Evolutionary conservation across 1,284 basidiomycete species (phyloP).

Genomic region (Puccinia triticina): DNA sequence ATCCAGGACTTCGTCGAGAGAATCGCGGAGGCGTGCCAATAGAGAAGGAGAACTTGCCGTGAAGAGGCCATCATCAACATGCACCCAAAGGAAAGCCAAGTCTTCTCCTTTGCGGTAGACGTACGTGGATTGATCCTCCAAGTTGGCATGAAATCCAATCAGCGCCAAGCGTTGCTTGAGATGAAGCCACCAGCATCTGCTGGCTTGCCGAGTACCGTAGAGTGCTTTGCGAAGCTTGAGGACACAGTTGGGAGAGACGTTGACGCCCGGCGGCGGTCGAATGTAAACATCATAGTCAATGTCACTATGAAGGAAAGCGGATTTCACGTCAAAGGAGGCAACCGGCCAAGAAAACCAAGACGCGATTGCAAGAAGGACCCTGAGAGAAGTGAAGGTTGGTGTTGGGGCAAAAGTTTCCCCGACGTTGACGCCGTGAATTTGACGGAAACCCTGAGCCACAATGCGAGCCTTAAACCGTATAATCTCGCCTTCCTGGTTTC

Average conservation of each 20-base stretch:
- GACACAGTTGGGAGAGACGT: too few species aligned
- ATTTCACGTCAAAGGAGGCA: background rate
- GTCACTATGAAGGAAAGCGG: constrained; percentile 10
- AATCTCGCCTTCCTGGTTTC: background rate
- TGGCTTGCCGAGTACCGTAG: too few species aligned
- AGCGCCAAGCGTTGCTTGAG: background rate
- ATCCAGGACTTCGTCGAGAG: background rate
- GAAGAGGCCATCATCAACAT: background rate
- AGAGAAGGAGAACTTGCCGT: background rate
- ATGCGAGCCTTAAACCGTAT: too few species aligned
- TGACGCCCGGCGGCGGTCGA: background rate
- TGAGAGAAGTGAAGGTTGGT: too few species aligned
- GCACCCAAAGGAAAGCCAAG: background rate
- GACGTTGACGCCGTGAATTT: too few species aligned
- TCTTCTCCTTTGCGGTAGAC: background rate
- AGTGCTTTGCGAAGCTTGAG: too few species aligned
- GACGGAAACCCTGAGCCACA: too few species aligned
- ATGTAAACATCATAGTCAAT: constrained; percentile 1
- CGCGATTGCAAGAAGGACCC: background rate
- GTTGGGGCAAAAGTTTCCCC: too few species aligned
- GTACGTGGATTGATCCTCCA: background rate
- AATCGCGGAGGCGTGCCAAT: background rate
- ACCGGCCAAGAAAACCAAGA: background rate
- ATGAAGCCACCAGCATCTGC: background rate
- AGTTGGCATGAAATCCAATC: background rate